Evolutionary conservation across 441 rosid genomes (phyloP).

Genomic region (Syzygium syzygioides): DNA sequence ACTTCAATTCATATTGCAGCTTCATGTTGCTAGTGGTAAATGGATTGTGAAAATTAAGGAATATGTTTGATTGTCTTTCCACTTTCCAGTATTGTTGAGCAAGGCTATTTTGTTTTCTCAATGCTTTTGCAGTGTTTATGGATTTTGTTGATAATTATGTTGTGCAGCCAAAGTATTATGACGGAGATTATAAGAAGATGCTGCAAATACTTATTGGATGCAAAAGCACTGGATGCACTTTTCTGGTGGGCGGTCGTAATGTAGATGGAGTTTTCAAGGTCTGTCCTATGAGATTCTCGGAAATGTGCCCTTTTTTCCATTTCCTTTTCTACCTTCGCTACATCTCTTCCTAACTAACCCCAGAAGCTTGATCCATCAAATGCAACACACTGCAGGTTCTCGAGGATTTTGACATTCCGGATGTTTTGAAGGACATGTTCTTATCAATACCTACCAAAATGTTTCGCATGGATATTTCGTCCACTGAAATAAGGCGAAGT

Average conservation of each 20-base stretch:
- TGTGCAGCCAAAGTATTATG: slow-evolving; percentile 72
- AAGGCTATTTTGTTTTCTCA: neutral
- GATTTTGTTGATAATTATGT: neutral
- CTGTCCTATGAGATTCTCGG: neutral
- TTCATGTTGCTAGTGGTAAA: neutral
- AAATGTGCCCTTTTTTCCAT: neutral
- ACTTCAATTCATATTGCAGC: neutral
- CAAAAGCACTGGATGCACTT: slow-evolving; percentile 69
- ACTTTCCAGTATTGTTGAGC: neutral
- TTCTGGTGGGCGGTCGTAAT: slow-evolving; percentile 79
- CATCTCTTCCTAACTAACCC: neutral
- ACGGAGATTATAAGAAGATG: slow-evolving; percentile 56
- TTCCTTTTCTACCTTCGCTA: neutral
- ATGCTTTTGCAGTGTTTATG: neutral
- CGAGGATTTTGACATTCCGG: slow-evolving; percentile 70
- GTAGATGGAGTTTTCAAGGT: slow-evolving; percentile 85
- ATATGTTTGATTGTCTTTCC: neutral
- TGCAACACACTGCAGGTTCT: slow-evolving; percentile 47
- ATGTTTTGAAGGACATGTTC: slow-evolving; percentile 56
- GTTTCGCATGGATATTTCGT: slow-evolving; percentile 72
- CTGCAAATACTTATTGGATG: slow-evolving; percentile 54
- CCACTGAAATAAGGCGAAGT: slow-evolving; percentile 54
- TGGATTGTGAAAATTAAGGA: neutral
- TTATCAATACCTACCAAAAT: slow-evolving; percentile 50
- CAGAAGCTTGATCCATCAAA: neutral